Conservation (phyloP, 768 basidiomycete genomes). For the Termitomyces sp. region DNA sequence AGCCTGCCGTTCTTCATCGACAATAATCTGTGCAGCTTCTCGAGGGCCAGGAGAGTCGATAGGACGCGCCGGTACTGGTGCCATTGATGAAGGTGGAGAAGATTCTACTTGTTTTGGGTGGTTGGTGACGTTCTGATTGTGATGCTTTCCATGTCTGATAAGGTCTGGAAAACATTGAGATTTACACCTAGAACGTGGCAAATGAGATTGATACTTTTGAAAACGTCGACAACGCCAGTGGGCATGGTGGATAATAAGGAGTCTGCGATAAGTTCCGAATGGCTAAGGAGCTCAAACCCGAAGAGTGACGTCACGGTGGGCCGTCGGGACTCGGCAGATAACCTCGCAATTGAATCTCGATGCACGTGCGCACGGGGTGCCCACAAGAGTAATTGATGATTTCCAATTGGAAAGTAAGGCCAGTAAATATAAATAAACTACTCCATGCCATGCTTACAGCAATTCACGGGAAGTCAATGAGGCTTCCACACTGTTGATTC, state of each 20-base stretch:
- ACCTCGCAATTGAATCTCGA: background rate
- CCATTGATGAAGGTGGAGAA: conserved; percentile 26
- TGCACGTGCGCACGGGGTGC: background rate
- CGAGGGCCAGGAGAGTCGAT: conserved; percentile 22
- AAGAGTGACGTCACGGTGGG: conserved; percentile 12
- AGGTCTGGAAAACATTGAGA: conserved; percentile 45
- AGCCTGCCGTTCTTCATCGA: conserved; percentile 68
- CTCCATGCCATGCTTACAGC: no score
- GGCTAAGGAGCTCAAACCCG: conserved; percentile 8
- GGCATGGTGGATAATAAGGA: conserved; percentile 38
- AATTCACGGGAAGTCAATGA: no score
- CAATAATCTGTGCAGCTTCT: conserved; percentile 59
- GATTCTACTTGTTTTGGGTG: conserved; percentile 18
- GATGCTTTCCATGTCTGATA: conserved; percentile 76
- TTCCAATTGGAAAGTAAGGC: no score
- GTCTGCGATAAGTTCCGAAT: conserved; percentile 6
- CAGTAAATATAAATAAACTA: no score
- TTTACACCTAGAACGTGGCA: conserved; percentile 4
- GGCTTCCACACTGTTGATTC: no score
- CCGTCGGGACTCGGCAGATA: background rate
- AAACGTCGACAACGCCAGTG: conserved; percentile 70
- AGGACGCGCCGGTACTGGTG: conserved; percentile 15
- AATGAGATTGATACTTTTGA: conserved; percentile 62
- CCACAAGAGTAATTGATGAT: no score
- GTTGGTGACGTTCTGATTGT: conserved; percentile 32